Evolutionary conservation across 2,329 filamentous ascomycete species (phyloP).

Genomic region (Trichophyton benhamiae): DNA sequence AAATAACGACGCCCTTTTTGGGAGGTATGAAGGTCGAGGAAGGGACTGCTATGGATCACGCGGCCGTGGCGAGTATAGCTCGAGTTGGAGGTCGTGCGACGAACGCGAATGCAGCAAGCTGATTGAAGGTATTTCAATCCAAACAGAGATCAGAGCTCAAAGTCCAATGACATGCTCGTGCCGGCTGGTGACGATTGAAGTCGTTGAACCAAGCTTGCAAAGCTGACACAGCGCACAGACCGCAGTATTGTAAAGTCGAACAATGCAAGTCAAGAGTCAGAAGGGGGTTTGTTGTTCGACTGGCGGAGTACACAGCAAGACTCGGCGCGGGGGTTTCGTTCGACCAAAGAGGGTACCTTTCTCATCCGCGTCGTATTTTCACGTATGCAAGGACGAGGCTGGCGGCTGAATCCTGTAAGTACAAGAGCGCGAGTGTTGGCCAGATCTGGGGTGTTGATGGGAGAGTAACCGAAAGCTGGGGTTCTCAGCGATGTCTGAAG

Average conservation of each 20-base stretch:
- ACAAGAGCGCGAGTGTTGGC: not conserved
- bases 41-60: conserved; percentile 3
- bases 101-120: too few relatives aligned
- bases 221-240: conserved; percentile 1
- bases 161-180: not conserved
- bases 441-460: not conserved
- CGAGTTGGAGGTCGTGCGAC: conserved; percentile 10
- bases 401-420: not conserved
- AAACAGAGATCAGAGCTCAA: not conserved
- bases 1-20: not conserved
- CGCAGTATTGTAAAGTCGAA: not conserved
- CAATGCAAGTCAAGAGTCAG: not conserved
- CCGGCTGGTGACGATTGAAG: not conserved
- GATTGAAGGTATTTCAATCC: not conserved
- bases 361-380: not conserved
- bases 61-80: conserved; percentile 2
- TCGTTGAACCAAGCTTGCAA: not conserved
- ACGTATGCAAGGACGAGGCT: not conserved
- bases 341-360: not conserved
- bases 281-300: not conserved
- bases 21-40: not conserved
- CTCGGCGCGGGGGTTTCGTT: not conserved
- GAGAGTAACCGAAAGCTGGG: not conserved
- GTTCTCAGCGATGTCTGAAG: not conserved
- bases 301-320: not conserved